Conservation (phyloP, 805 yeast genomes). For the Saturnispora hagleri region DNA sequence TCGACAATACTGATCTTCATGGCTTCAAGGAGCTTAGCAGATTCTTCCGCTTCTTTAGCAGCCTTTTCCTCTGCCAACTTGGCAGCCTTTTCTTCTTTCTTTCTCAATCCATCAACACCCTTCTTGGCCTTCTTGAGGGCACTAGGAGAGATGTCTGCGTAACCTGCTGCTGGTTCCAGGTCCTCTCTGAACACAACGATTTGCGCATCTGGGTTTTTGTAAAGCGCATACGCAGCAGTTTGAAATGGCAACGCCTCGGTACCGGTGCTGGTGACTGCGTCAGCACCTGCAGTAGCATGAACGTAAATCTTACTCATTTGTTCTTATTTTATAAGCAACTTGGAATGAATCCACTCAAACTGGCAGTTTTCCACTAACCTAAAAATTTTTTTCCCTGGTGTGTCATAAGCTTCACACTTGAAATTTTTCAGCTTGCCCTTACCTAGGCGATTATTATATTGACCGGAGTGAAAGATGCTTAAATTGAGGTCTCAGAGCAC, state of each 20-base stretch:
- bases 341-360: neutral
- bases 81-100: conserved; percentile 63
- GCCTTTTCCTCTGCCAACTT: conserved; percentile 43
- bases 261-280: conserved; percentile 51
- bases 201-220: conserved; percentile 36
- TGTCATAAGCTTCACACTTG: neutral
- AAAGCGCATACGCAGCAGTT: conserved; percentile 77
- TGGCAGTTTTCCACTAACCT: neutral
- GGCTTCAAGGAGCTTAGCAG: conserved; percentile 67
- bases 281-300: conserved; percentile 65
- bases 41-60: conserved; percentile 58
- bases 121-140: conserved; percentile 95
- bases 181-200: conserved; percentile 49
- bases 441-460: neutral
- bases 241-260: conserved; percentile 62
- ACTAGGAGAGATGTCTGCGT: conserved; percentile 73
- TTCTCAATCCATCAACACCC: conserved; percentile 86
- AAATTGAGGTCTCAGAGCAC: neutral
- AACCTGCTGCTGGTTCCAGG: conserved; percentile 40
- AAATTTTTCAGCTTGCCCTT: neutral
- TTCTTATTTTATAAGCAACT: neutral
- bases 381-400: neutral
- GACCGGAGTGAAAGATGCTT: neutral
- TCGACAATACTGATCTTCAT: conserved; percentile 67
- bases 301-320: conserved; percentile 42